phyloP scores from a whole-genome alignment of 2,329 filamentous ascomycete species.

The Trichoderma semiorbis region DNA sequence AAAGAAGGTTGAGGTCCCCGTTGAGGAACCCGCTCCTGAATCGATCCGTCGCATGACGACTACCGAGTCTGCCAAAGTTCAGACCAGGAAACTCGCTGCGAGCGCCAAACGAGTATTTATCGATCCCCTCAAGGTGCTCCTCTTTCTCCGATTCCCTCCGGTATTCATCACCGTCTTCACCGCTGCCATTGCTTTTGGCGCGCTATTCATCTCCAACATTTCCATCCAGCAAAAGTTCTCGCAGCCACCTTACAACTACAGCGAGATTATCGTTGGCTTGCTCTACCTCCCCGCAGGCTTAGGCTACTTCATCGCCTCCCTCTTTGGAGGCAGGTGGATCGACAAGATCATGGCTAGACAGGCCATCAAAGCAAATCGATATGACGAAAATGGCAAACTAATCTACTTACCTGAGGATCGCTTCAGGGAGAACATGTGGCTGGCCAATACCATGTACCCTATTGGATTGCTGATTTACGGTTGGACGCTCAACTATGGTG shows the following conservation, averaged over 20 bases:
- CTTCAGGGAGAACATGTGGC: constrained; percentile 78
- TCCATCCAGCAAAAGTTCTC: constrained; percentile 69
- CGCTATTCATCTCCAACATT: constrained; percentile 75
- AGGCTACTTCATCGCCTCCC: constrained; percentile 51
- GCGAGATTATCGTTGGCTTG: constrained; percentile 66
- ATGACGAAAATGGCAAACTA: constrained; percentile 63
- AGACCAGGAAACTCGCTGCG: constrained; percentile 51
- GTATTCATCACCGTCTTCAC: constrained; percentile 72
- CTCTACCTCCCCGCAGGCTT: constrained; percentile 73
- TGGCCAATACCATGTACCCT: constrained; percentile 69
- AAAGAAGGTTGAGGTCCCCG: constrained; percentile 24
- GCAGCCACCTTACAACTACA: constrained; percentile 63
- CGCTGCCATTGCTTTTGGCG: constrained; percentile 70
- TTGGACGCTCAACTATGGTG: constrained; percentile 65
- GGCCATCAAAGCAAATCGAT: constrained; percentile 65
- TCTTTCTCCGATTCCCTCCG: constrained; percentile 70
- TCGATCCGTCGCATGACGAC: constrained; percentile 52
- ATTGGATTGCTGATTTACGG: constrained; percentile 71
- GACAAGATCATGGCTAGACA: constrained; percentile 77
- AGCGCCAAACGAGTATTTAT: constrained; percentile 60
- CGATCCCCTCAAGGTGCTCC: constrained; percentile 68
- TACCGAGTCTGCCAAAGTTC: constrained; percentile 56
- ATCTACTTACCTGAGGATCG: constrained; percentile 74
- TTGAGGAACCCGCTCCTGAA: constrained; percentile 2
- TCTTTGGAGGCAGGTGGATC: constrained; percentile 55